Evolutionary conservation across 2,329 filamentous ascomycete genomes (phyloP), one percentile per base, ranked within the genome.

Genomic region (Aspergillus fumigatus): DNA sequence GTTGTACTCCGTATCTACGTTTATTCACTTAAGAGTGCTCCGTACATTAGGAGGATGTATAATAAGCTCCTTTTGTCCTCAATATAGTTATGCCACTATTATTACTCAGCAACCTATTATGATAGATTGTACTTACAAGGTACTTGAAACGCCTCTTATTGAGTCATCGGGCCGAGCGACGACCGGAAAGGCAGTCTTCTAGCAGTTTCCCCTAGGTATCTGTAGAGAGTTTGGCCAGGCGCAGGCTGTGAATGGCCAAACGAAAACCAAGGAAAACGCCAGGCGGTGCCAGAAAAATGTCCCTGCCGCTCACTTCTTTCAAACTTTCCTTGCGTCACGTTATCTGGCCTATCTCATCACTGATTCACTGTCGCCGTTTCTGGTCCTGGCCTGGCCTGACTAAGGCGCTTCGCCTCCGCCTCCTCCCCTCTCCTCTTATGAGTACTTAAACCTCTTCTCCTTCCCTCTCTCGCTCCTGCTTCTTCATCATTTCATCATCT

Each of bases 401-500:
- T 68, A 66, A 68, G 62, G 59, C 60, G 58, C 62, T 63, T 69
- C 61, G 64, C 66, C 66, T 62, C 62, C 55, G 48, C 54, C 55
- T 56, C 62, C 62, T 64, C 59, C 62, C 68, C 62, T 67, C 65
- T 59, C 57, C 59, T 61, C 52, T 57, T 57, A 56, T 55, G 58
- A 58, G 63, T 73, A 71, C 68, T 69, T 73, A 72, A 72, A 54
- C 57, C 62, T 55, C 54, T 52, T 57, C 57, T 53, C 57, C 55
- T 53, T 54, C 49, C 59, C 41, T 58, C 51, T 54, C 56, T 58
- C 50, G 58, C 59, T 53, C 56, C 21, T 60, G 52, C 47, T 40
- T 43, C 57, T 32, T 53, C 56, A 51, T 58, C 50, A 27, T 52
- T 53, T 55, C 56, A 47, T 52, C 58, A 51, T 47, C 55, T 52